Evolutionary conservation across 768 basidiomycete species (phyloP), one percentile per base, ranked within the genome.

Genomic region (Steccherinum ochraceum): DNA sequence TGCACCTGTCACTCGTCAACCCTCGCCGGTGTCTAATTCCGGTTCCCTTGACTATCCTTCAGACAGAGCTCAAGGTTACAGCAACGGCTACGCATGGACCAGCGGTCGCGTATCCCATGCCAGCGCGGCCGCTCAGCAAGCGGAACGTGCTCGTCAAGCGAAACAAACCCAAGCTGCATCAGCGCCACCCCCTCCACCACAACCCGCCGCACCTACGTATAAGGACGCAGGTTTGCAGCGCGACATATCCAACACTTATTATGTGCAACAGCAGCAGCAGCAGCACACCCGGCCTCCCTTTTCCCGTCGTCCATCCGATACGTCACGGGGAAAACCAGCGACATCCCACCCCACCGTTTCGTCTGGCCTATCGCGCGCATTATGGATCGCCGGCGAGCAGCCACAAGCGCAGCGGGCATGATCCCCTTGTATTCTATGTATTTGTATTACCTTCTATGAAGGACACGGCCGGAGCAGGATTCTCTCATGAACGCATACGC

Each of bases 11-110:
- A 43, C 52, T 13, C 57, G 58, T 13, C 55, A 49, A 18, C 56
- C 55, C 7, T 58, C 58, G 5, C 57, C 62, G 0, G 54, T 53
- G 46, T 51, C 57, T n/a, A 49, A 44, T 26, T 41, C 52, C 23
- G 46, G 53, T n/a, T 41, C 46, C 20, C 27, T 48, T 12, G 49
- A 45, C 50, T 40, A 49, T 13, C 12, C 23, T n/a, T 43, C 51
- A 52, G 27, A 48, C 50, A 21, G 52, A 56, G 19, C 40, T 48
- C 26, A 45, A n/a, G n/a, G n/a, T 45, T 3, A 18, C 54, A 47
- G 12, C 54, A 50, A 21, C 56, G 44, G 16, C 52, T 3, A 45
- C 51, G 13, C 43, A 26, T 3, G 20, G n/a, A n/a, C n/a, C n/a
- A n/a, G n/a, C n/a, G n/a, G n/a, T n/a, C n/a, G 20, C 18, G 11